Percentiles rank a stretch among this genome's conserved stretches.
Conservation (phyloP, 2,329 filamentous ascomycete genomes). For the Chaetomiaceae sp. region DNA sequence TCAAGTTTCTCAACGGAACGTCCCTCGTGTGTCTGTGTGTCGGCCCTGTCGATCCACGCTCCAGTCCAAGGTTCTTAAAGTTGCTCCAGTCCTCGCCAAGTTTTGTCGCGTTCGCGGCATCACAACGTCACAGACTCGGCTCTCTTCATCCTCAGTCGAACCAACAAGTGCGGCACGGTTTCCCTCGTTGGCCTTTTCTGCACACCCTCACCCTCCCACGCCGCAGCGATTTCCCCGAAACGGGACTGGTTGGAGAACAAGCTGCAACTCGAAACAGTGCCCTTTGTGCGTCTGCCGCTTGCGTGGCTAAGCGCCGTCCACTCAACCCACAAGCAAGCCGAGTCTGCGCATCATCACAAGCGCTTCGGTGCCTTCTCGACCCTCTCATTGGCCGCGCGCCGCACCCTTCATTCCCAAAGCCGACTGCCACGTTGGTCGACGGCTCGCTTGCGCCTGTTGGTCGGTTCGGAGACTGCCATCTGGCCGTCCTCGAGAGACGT, state of each 20-base stretch:
- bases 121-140: background rate
- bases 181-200: background rate
- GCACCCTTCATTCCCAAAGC: slow-evolving; percentile 25
- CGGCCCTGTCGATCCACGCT: slow-evolving; percentile 2
- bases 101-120: background rate
- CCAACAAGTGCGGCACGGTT: slow-evolving; percentile 12
- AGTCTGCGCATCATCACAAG: slow-evolving; percentile 28
- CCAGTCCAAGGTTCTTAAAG: slow-evolving; percentile 1
- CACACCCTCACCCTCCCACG: background rate
- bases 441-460: slow-evolving; percentile 24
- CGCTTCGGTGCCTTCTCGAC: slow-evolving; percentile 26
- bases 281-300: slow-evolving; percentile 18
- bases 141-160: background rate
- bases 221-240: background rate
- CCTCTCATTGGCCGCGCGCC: slow-evolving; percentile 27
- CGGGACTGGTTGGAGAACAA: background rate
- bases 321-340: slow-evolving; percentile 20
- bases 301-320: slow-evolving; percentile 32
- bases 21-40: too few relatives aligned
- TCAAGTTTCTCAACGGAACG: too few relatives aligned
- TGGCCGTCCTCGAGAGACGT: background rate
- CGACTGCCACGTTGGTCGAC: slow-evolving; percentile 10
- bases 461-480: too few relatives aligned
- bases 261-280: slow-evolving; percentile 21
- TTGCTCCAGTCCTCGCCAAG: background rate